These are phyloP conservation scores for Tardiomyces depauwii DNA, from an alignment of 1,139 yeast genomes.

Conservation along the genomic window DNA sequence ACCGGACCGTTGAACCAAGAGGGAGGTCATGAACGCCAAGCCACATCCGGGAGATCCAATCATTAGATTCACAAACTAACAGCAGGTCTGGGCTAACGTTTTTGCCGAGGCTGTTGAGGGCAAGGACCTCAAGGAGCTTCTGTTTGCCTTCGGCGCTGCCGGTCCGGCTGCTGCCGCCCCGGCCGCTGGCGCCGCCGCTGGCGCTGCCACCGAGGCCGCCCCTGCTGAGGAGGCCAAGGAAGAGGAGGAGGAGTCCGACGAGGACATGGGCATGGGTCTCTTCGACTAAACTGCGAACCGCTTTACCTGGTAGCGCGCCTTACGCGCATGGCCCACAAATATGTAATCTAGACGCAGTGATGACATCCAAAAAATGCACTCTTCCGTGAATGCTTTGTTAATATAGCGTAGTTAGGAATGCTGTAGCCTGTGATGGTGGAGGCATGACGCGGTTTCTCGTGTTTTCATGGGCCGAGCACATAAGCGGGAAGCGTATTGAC, in stretches of 20 bases:
- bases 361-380: background rate
- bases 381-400: background rate
- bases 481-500: too few relatives aligned
- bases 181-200: constrained; percentile 46
- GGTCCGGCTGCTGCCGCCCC: constrained; percentile 54
- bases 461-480: too few relatives aligned
- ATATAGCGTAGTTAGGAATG: too few relatives aligned
- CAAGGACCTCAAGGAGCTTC: constrained; percentile 85
- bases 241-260: constrained; percentile 17
- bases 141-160: constrained; percentile 67
- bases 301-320: background rate
- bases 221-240: constrained; percentile 13
- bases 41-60: too few relatives aligned
- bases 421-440: too few relatives aligned
- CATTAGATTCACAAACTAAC: background rate
- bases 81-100: constrained; percentile 72
- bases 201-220: constrained; percentile 42
- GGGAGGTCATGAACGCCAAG: too few relatives aligned
- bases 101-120: constrained; percentile 97
- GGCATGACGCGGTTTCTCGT: too few relatives aligned
- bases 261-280: constrained; percentile 18
- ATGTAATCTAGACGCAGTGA: background rate
- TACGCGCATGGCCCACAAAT: background rate
- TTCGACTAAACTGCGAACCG: constrained; percentile 12
- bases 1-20: too few relatives aligned